These are phyloP conservation scores for Elsinoe batatas DNA, from an alignment of 2,329 filamentous ascomycete species.

Conservation along the genomic window DNA sequence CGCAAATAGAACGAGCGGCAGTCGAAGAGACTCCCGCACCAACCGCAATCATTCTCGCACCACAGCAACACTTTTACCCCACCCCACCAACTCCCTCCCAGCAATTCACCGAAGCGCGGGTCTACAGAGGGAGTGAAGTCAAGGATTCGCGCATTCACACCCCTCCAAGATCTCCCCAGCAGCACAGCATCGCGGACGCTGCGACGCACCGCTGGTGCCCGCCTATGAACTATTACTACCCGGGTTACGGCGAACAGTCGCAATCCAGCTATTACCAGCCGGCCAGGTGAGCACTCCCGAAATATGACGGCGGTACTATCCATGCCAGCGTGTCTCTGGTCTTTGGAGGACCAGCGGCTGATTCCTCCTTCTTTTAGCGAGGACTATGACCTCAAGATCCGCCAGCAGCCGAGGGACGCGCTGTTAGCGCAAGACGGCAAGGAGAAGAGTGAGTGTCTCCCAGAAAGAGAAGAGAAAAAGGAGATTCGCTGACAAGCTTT, in stretches of 20 bases:
- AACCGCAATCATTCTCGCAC: conserved; percentile 14
- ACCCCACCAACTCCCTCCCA: conserved; percentile 13
- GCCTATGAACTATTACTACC: conserved; percentile 14
- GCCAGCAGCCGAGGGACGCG: conserved; percentile 58
- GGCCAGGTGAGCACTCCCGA: conserved; percentile 16
- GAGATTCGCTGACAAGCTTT: conserved; percentile 3
- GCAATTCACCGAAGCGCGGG: conserved; percentile 11
- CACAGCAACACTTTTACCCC: conserved; percentile 13
- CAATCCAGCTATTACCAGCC: conserved; percentile 17
- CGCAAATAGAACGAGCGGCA: conserved; percentile 1
- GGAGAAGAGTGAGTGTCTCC: conserved; percentile 53
- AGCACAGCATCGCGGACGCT: conserved; percentile 12
- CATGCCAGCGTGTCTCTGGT: conserved; percentile 13
- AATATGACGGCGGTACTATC: background rate
- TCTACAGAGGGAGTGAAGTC: conserved; percentile 10
- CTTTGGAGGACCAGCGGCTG: conserved; percentile 1
- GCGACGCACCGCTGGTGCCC: conserved; percentile 13
- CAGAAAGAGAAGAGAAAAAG: conserved; percentile 1
- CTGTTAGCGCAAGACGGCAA: conserved; percentile 58
- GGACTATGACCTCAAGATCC: conserved; percentile 49
- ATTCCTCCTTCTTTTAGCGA: conserved; percentile 31
- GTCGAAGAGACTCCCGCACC: conserved; percentile 12
- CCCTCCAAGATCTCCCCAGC: conserved; percentile 11
- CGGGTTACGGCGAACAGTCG: conserved; percentile 14
- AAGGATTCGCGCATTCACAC: conserved; percentile 12